Conservation (phyloP, 176 grass and related monocot species). For the Areca catechu region DNA sequence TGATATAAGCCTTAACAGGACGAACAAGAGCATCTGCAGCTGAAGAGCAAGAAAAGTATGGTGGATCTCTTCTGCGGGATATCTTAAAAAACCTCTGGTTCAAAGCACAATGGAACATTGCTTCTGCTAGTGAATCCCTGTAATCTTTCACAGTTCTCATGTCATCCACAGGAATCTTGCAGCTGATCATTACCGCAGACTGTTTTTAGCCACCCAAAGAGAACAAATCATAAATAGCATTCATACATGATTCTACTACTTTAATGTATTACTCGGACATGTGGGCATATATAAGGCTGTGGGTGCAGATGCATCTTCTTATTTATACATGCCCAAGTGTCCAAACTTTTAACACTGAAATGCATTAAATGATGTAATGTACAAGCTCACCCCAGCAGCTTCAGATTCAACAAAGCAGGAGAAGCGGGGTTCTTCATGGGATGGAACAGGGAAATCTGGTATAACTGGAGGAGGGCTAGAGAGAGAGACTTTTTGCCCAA, state of each 20-base stretch:
- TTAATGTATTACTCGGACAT: too few relatives aligned
- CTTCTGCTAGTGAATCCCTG: conserved; percentile 76
- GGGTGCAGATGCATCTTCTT: too few relatives aligned
- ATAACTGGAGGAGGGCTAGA: conserved; percentile 42
- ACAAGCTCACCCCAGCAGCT: conserved; percentile 77
- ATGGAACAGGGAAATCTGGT: conserved; percentile 77
- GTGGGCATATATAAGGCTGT: too few relatives aligned
- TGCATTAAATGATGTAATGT: too few relatives aligned
- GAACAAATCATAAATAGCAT: conserved; percentile 6
- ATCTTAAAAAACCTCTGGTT: conserved; percentile 99
- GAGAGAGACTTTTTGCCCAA: conserved; percentile 58
- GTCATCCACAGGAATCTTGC: conserved; percentile 75
- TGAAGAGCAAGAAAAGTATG: conserved; percentile 95
- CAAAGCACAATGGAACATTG: conserved; percentile 95
- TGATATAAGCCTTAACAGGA: conserved; percentile 92
- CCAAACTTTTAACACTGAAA: too few relatives aligned
- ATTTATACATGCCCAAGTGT: too few relatives aligned
- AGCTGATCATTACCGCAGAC: conserved; percentile 97
- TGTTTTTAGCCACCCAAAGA: conserved; percentile 36
- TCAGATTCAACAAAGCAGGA: conserved; percentile 99
- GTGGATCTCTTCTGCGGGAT: conserved; percentile 76
- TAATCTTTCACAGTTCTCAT: conserved; percentile 91
- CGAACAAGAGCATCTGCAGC: conserved; percentile 75
- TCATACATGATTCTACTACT: too few relatives aligned
- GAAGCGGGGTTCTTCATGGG: conserved; percentile 85